Evolutionary conservation across 2,329 filamentous ascomycete genomes (phyloP).

Genomic region (Zymoseptoria pseudotritici): DNA sequence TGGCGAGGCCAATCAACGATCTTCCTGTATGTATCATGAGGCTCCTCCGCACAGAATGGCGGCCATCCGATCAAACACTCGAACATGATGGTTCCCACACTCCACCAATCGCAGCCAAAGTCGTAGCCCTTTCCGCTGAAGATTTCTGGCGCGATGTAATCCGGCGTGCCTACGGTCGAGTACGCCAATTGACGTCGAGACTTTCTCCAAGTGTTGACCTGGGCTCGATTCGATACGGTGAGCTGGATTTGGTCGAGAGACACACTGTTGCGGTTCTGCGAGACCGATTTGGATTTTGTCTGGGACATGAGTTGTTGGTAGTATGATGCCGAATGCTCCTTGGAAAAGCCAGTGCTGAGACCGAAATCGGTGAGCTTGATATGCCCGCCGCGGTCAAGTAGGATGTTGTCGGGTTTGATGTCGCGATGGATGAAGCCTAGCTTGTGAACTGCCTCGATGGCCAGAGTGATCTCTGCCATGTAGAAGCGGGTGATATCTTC

Average conservation of each 20-base stretch:
- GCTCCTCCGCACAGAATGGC: constrained; percentile 95
- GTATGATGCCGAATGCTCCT: constrained; percentile 95
- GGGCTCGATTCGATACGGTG: constrained; percentile 92
- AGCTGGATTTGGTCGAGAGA: constrained; percentile 97
- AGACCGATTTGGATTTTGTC: constrained; percentile 34
- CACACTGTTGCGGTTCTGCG: constrained; percentile 77
- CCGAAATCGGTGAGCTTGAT: constrained; percentile 98
- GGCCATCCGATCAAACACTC: constrained; percentile 98
- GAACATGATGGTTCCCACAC: constrained; percentile 97
- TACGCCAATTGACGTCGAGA: constrained; percentile 94
- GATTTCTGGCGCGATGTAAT: constrained; percentile 98
- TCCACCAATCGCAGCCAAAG: constrained; percentile 99
- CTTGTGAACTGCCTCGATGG: constrained; percentile 98
- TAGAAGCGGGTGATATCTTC: constrained; percentile 99
- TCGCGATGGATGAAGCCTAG: constrained; percentile 98
- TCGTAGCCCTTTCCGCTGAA: constrained; percentile 95
- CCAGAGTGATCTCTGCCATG: constrained; percentile 94
- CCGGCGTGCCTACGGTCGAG: constrained; percentile 93
- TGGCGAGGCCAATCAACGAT: constrained; percentile 98
- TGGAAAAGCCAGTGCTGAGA: constrained; percentile 94
- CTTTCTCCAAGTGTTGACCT: constrained; percentile 98
- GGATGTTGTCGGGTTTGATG: constrained; percentile 98
- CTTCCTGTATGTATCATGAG: constrained; percentile 96
- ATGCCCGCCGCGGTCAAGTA: constrained; percentile 89
- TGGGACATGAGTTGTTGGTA: constrained; percentile 88